phyloP scores from a whole-genome alignment of 306 rosid genomes.

The Sophora flavescens region DNA sequence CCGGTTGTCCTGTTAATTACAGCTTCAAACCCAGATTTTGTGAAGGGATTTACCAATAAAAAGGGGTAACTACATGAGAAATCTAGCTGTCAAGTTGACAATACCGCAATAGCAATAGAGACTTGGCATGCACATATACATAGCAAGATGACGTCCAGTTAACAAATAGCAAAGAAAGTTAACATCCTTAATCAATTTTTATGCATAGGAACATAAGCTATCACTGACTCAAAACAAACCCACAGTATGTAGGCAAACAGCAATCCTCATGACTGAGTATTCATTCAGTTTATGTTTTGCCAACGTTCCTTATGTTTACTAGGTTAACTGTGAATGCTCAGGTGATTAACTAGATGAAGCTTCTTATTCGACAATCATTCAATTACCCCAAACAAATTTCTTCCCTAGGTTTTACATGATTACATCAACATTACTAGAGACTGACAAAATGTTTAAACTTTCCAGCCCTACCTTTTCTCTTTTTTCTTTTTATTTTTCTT shows the following conservation, averaged over 20 bases:
- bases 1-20: conserved; percentile 68
- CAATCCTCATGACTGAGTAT: not conserved
- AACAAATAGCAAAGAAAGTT: not conserved
- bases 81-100: conserved; percentile 28
- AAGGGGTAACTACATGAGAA: conserved; percentile 11
- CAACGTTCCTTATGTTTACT: conserved; percentile 14
- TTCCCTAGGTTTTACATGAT: not conserved
- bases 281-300: conserved; percentile 6
- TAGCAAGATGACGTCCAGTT: conserved; percentile 19
- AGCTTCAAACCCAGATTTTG: conserved; percentile 46
- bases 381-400: conserved; percentile 19
- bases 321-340: conserved; percentile 10
- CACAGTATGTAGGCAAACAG: conserved; percentile 2
- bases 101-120: not conserved
- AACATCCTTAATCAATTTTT: conserved; percentile 13
- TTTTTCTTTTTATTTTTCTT: too few species aligned
- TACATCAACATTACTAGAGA: not conserved
- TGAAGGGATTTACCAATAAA: conserved; percentile 43
- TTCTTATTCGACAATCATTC: conserved; percentile 21
- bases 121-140: not conserved
- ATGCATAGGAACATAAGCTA: conserved; percentile 12
- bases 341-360: conserved; percentile 3
- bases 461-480: not conserved
- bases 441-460: conserved; percentile 25
- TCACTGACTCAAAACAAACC: conserved; percentile 11